Evolutionary conservation across 139 green algal species (phyloP).

Genomic region (Picochlorum sp.): DNA sequence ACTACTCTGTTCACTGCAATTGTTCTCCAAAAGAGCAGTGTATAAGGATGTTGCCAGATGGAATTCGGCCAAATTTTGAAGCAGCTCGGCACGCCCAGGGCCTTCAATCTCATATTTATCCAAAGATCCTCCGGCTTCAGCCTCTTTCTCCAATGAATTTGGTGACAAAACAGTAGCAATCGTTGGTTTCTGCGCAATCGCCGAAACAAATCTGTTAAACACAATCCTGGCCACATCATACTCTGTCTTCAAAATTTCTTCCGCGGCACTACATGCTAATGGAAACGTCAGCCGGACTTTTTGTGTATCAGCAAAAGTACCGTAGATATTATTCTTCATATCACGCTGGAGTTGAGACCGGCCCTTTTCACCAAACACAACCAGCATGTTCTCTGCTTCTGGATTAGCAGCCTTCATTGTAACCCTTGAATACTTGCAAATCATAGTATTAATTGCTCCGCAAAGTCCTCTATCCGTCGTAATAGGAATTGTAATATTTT

Average conservation of each 20-base stretch:
- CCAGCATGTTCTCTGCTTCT: conserved; percentile 26
- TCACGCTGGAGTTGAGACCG: conserved; percentile 68
- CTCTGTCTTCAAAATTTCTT: conserved; percentile 84
- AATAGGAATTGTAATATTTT: conserved; percentile 72
- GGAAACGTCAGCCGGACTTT: conserved; percentile 69
- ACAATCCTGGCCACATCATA: conserved; percentile 68
- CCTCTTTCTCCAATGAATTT: conserved; percentile 68
- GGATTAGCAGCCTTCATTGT: conserved; percentile 9
- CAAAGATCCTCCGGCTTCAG: conserved; percentile 60
- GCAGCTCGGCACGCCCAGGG: conserved; percentile 69
- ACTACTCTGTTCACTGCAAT: conserved; percentile 85
- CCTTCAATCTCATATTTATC: conserved; percentile 94
- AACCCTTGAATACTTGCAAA: conserved; percentile 75
- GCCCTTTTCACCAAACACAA: conserved; percentile 89
- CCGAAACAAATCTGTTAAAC: conserved; percentile 90
- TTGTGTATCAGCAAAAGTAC: conserved; percentile 44
- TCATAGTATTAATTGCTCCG: conserved; percentile 93
- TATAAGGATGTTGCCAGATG: conserved; percentile 88
- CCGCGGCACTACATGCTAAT: conserved; percentile 58
- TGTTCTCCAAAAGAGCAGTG: conserved; percentile 95
- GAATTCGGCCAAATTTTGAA: conserved; percentile 91
- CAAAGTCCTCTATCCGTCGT: conserved; percentile 93
- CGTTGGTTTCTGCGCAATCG: conserved; percentile 90
- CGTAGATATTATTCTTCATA: conserved; percentile 25
- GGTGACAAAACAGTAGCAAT: conserved; percentile 82